phyloP scores from a whole-genome alignment of 441 rosid genomes.

The Brassica hybrid region DNA sequence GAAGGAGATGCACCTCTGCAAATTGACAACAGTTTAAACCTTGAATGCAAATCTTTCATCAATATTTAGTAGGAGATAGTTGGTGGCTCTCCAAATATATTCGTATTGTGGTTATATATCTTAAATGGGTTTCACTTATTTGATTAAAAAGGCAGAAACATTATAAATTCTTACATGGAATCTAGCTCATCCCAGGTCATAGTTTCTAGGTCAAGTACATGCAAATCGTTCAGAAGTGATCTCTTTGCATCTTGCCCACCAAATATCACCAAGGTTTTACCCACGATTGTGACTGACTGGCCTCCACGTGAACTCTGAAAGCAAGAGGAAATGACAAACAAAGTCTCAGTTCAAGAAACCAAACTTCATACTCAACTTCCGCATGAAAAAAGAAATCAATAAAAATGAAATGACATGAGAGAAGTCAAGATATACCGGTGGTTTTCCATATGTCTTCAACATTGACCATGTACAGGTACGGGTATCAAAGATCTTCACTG shows the following conservation, averaged over 20 bases:
- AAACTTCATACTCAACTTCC: conserved; percentile 16
- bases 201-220: conserved; percentile 92
- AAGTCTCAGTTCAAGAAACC: conserved; percentile 20
- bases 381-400: conserved; percentile 4
- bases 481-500: conserved; percentile 89
- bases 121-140: no score
- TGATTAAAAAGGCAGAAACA: no score
- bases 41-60: conserved; percentile 17
- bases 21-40: conserved; percentile 31
- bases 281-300: conserved; percentile 88
- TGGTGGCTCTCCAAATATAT: background rate
- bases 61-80: conserved; percentile 8
- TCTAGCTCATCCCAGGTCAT: conserved; percentile 99
- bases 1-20: conserved; percentile 92
- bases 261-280: conserved; percentile 87
- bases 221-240: conserved; percentile 87
- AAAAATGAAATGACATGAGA: conserved; percentile 15
- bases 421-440: conserved; percentile 69
- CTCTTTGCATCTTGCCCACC: conserved; percentile 98
- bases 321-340: conserved; percentile 33
- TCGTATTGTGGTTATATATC: conserved; percentile 14
- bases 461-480: conserved; percentile 78
- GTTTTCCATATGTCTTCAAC: conserved; percentile 91
- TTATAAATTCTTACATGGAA: conserved; percentile 67
- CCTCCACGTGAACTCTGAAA: conserved; percentile 94